phyloP scores from a whole-genome alignment of 768 basidiomycete species.

The Antrodiella citrinella region DNA sequence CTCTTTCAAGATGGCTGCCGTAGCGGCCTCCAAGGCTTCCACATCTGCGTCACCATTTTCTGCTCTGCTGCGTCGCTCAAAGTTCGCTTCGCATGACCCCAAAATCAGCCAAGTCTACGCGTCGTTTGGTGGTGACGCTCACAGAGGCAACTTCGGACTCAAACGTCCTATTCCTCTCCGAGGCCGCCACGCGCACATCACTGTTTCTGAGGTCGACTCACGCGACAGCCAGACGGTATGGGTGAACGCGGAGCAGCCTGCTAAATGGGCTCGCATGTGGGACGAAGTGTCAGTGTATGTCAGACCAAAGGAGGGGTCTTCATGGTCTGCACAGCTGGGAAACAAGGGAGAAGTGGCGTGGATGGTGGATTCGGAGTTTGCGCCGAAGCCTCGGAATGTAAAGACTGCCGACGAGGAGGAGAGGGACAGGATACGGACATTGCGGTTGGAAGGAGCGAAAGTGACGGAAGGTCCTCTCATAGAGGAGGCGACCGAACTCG shows the following conservation, averaged over 20 bases:
- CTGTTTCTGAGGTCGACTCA: conserved; percentile 61
- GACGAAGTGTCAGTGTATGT: conserved; percentile 51
- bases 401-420: conserved; percentile 4
- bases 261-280: conserved; percentile 58
- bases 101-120: conserved; percentile 72
- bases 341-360: conserved; percentile 21
- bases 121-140: conserved; percentile 56
- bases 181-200: conserved; percentile 54
- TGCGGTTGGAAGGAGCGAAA: neutral
- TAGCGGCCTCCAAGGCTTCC: conserved; percentile 10
- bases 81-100: conserved; percentile 76
- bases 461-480: neutral
- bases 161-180: conserved; percentile 74
- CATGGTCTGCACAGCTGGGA: conserved; percentile 36
- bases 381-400: neutral
- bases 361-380: conserved; percentile 41
- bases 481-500: neutral
- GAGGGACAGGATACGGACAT: neutral
- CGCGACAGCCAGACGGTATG: conserved; percentile 73
- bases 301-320: conserved; percentile 14
- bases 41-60: conserved; percentile 61
- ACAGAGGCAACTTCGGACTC: conserved; percentile 78
- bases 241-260: conserved; percentile 57
- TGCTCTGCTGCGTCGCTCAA: conserved; percentile 70
- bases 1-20: neutral